These are phyloP conservation scores for Gossypium longicalyx DNA, from an alignment of 345 rosid genomes.

Conservation along the genomic window DNA sequence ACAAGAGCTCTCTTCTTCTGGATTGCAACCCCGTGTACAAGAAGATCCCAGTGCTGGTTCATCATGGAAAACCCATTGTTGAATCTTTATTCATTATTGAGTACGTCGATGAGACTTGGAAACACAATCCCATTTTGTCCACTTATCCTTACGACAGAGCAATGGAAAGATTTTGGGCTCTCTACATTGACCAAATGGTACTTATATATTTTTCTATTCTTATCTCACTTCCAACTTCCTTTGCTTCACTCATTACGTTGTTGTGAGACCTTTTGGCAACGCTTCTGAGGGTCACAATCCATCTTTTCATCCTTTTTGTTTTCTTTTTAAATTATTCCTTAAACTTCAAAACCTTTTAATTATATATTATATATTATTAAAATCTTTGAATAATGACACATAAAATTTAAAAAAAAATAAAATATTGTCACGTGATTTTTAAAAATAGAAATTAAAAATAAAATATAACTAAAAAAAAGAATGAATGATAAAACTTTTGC, in stretches of 20 bases:
- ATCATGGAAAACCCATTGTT: neutral
- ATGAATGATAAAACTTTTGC: too few species aligned
- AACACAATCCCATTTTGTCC: neutral
- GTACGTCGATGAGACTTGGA: conserved; percentile 1
- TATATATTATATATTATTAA: too few species aligned
- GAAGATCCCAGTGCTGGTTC: neutral
- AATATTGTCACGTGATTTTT: too few species aligned
- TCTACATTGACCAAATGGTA: neutral
- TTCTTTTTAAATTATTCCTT: too few species aligned
- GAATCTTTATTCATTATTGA: conserved; percentile 6
- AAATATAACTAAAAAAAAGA: too few species aligned
- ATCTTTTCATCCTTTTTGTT: too few species aligned
- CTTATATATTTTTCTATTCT: neutral
- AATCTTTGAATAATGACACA: too few species aligned
- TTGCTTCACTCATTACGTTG: neutral
- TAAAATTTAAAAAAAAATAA: too few species aligned
- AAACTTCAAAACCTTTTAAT: too few species aligned
- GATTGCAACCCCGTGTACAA: neutral
- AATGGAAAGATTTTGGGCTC: neutral
- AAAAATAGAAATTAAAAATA: too few species aligned
- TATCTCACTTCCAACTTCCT: neutral
- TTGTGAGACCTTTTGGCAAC: too few species aligned
- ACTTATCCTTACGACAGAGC: neutral
- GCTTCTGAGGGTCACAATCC: too few species aligned
- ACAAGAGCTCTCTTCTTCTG: neutral